Conservation (phyloP, 2,329 filamentous ascomycete species). For the Diaporthe sp. region DNA sequence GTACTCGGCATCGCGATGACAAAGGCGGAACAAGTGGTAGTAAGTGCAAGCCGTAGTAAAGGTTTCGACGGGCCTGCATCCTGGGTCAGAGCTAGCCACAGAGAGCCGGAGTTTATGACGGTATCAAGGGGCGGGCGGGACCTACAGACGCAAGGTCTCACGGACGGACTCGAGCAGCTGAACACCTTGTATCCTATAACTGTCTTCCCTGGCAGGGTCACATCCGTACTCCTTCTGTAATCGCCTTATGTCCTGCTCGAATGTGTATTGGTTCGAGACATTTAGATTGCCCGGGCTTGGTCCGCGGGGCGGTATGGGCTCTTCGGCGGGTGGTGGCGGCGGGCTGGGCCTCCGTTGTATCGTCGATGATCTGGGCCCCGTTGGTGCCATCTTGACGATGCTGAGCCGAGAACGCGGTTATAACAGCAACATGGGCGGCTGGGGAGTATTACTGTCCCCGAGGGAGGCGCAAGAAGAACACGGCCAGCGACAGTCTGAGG, state of each 20-base stretch:
- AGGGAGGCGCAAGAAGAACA: background rate
- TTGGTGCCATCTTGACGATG: conserved; percentile 27
- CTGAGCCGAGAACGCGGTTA: background rate
- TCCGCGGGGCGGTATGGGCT: conserved; percentile 42
- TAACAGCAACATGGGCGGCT: background rate
- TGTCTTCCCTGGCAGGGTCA: conserved; percentile 83
- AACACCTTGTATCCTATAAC: conserved; percentile 84
- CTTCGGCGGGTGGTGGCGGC: conserved; percentile 21
- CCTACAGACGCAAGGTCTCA: conserved; percentile 81
- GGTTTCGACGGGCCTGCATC: conserved; percentile 76
- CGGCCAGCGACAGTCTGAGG: background rate
- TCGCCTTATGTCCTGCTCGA: conserved; percentile 82
- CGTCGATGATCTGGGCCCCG: conserved; percentile 28
- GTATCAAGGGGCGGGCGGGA: conserved; percentile 2
- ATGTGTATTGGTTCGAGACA: conserved; percentile 76
- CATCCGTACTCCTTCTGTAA: conserved; percentile 76
- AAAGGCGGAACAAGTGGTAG: conserved; percentile 92
- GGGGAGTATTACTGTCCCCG: background rate
- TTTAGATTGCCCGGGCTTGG: conserved; percentile 61
- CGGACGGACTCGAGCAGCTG: conserved; percentile 90
- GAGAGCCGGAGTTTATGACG: background rate
- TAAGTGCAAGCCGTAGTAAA: conserved; percentile 93
- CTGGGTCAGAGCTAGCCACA: conserved; percentile 44
- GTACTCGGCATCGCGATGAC: conserved; percentile 87
- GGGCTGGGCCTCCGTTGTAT: conserved; percentile 30